These are phyloP conservation scores for Monosporascus ibericus DNA, from an alignment of 2,329 filamentous ascomycete genomes.

Conservation along the genomic window DNA sequence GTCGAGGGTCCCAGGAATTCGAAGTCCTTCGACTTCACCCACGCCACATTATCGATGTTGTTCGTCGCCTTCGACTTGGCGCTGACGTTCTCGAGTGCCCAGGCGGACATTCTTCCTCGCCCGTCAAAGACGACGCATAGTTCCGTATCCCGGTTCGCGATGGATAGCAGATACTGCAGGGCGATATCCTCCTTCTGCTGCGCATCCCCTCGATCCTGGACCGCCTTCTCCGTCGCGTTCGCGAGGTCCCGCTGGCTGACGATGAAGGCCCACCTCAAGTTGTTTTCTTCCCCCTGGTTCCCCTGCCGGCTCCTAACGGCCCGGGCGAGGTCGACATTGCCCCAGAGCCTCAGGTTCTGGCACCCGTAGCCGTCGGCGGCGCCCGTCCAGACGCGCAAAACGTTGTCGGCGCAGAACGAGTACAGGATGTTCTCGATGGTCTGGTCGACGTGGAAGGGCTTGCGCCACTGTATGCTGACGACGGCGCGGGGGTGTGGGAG, in stretches of 20 bases:
- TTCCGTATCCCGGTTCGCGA: constrained; percentile 81
- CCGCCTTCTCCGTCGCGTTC: constrained; percentile 68
- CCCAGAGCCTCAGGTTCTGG: constrained; percentile 73
- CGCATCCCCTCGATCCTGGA: constrained; percentile 52
- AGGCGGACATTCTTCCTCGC: constrained; percentile 81
- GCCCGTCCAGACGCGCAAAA: constrained; percentile 77
- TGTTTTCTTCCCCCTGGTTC: constrained; percentile 16
- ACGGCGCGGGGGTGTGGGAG: constrained; percentile 76
- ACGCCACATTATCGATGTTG: constrained; percentile 79
- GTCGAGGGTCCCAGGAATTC: constrained; percentile 33
- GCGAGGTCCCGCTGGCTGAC: constrained; percentile 77
- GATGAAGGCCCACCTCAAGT: constrained; percentile 67
- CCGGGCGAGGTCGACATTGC: constrained; percentile 67
- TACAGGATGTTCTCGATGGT: constrained; percentile 82
- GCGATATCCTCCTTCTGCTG: constrained; percentile 61
- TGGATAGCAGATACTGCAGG: constrained; percentile 76
- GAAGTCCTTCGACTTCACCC: constrained; percentile 57
- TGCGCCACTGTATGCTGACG: constrained; percentile 82
- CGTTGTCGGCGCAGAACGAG: constrained; percentile 76
- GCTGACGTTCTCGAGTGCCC: constrained; percentile 84
- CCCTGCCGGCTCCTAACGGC: constrained; percentile 51
- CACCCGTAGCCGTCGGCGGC: constrained; percentile 65
- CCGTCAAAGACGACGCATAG: constrained; percentile 81
- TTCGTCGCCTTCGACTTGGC: constrained; percentile 59
- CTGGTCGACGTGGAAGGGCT: constrained; percentile 70